Evolutionary conservation across 768 basidiomycete genomes (phyloP), one percentile per base, ranked within the genome.

Genomic region (Russula griseocarnosa): DNA sequence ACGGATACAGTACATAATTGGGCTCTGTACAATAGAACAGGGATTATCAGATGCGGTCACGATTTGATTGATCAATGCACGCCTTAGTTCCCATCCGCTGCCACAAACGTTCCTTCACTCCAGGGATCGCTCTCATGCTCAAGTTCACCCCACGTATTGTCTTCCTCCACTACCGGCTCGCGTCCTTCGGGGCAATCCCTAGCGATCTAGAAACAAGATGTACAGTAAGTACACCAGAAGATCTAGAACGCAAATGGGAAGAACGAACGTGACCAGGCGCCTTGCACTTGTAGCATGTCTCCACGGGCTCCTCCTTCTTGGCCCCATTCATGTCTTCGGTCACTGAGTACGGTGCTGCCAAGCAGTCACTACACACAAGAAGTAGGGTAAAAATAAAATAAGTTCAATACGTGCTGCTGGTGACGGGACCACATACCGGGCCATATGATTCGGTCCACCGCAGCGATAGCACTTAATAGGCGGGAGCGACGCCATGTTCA

Each of bases 401-500:
- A 36, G 18, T 5, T n/a, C 10, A 6, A 34, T 4, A 16, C 5
- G 1, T 1, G 3, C n/a, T 5, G 10, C 13, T 20, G 44, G 9
- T 46, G 20, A 46, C 44, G 46, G 13, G n/a, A 1, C 20, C 16
- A 54, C 53, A 24, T 73, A 89, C 89, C 82, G 86, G 14, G 90
- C 91, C 82, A 91, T 84, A 73, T 92, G 90, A 77, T 94, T 95
- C 16, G 88, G 85, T 32, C 90, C 90, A 52, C 92, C 91, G 71
- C 94, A 96, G 55, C 89, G 85, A 74, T 90, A 94, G 71, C 93
- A 96, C 75, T 90, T 92, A 56, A 94, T 86, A 20, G 89, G 87
- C 56, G 89, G 89, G 55, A 92, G 77, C 54, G 88, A 83, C 24
- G 89, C 86, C 18, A 83, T 87, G 71, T 92, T 90, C 67, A 92